phyloP scores from a whole-genome alignment of 306 rosid species.

The Vigna reflexopilosa region DNA sequence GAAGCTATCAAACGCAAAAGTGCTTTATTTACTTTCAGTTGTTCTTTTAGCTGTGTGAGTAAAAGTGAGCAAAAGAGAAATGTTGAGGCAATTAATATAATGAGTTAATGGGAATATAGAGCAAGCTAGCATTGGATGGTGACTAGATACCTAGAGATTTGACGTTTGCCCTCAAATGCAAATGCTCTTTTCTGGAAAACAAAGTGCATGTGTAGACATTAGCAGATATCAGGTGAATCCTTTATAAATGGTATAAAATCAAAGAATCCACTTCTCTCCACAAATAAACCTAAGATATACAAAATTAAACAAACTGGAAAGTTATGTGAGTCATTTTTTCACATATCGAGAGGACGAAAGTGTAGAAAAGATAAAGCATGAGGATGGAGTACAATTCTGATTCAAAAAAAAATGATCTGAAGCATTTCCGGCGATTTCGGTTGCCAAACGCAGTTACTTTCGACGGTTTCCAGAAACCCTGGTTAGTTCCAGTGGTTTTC shows the following conservation, averaged over 20 bases:
- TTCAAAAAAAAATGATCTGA: too few relatives aligned
- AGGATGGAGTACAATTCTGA: too few relatives aligned
- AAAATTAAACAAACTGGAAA: conserved; percentile 18
- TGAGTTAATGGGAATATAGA: conserved; percentile 53
- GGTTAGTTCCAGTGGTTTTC: too few relatives aligned
- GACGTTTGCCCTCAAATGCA: conserved; percentile 48
- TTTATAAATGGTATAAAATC: conserved; percentile 50
- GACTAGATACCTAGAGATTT: conserved; percentile 56
- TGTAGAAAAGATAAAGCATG: too few relatives aligned
- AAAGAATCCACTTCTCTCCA: conserved; percentile 41
- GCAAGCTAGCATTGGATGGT: conserved; percentile 51
- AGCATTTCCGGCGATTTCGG: too few relatives aligned
- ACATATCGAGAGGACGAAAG: neutral
- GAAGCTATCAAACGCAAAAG: neutral
- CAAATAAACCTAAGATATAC: neutral
- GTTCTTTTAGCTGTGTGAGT: neutral
- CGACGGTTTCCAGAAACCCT: too few relatives aligned
- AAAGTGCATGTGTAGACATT: conserved; percentile 30
- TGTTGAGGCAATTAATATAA: too few relatives aligned
- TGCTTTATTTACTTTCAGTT: conserved; percentile 10
- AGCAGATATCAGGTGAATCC: conserved; percentile 41
- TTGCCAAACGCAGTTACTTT: too few relatives aligned
- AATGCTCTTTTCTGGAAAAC: conserved; percentile 43
- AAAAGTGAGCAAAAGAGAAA: neutral
- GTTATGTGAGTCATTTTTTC: conserved; percentile 33